Evolutionary conservation across 169 alveolate species (phyloP), one percentile per base, ranked within the genome.

Genomic region (Cystoisospora suis): DNA sequence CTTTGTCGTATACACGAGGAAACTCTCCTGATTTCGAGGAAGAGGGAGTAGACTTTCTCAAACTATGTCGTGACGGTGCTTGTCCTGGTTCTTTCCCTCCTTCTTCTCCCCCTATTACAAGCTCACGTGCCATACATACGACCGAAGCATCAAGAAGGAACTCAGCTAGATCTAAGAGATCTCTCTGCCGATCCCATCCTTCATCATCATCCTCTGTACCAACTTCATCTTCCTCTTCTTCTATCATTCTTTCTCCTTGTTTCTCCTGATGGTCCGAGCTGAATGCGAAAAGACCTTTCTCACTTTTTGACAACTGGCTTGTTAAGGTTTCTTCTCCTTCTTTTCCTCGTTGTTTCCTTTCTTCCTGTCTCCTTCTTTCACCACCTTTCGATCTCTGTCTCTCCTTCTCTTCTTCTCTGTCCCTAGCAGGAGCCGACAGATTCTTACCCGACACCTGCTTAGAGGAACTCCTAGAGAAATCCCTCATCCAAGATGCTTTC

Each of bases 1-100:
- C 93, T 47, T 94, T 86, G 47, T 93, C 88, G 61, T 92, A 92
- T 1, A 90, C 93, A 3, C 56, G 23, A 20, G 6, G n/a, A 34
- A 46, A 17, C 49, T 27, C 38, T 12, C 58, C 53, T n/a, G 58
- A 15, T 20, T 12, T 27, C 40, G 12, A 12, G 40, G 83, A 2
- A 4, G 56, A 27, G 65, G 29, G 65, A 53, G 65, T 53, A 12
- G 29, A 15, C 65, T 23, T 53, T 12, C 65, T 53, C 29, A n/a
- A n/a, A n/a, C n/a, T n/a, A n/a, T n/a, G n/a, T 53, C 65, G 12
- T 53, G 65, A 12, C 23, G 65, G 29, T 53, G 65, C 65, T 53
- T 12, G 29, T 53, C 29, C 23, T 53, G 65, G 65, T 12, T 12
- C 65, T 23, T 23, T 12, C 29, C 12, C 29, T 23, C 29, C 65